phyloP scores from a whole-genome alignment of 1,139 yeast genomes.

The Protomyces inundatus region DNA sequence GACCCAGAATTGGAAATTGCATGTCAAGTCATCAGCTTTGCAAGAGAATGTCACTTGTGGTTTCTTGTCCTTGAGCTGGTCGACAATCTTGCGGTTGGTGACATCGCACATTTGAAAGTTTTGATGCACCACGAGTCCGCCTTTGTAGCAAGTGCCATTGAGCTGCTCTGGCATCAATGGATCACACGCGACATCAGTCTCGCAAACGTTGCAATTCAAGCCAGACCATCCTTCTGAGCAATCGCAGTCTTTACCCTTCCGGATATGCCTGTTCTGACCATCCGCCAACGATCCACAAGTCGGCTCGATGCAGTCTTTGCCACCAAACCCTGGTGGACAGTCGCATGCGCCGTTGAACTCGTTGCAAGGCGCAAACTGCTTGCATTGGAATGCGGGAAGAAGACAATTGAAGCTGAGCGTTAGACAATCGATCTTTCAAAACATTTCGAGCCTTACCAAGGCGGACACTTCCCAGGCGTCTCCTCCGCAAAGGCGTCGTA shows the following conservation, averaged over 20 bases:
- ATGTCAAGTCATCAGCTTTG: conserved; percentile 56
- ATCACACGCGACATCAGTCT: conserved; percentile 67
- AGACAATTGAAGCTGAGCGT: conserved; percentile 73
- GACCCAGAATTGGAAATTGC: conserved; percentile 96
- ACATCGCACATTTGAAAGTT: conserved; percentile 93
- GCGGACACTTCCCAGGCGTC: conserved; percentile 23
- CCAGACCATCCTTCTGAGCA: conserved; percentile 91
- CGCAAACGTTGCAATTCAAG: conserved; percentile 83
- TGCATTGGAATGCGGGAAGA: conserved; percentile 82
- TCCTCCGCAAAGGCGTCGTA: background rate
- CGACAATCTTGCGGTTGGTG: conserved; percentile 68
- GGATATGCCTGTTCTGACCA: conserved; percentile 56
- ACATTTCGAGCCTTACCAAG: conserved; percentile 1
- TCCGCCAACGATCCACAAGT: conserved; percentile 76
- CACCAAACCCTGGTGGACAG: conserved; percentile 89
- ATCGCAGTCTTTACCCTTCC: conserved; percentile 53
- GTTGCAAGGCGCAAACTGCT: conserved; percentile 83
- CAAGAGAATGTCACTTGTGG: conserved; percentile 95
- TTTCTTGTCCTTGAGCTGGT: conserved; percentile 67
- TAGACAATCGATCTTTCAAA: background rate
- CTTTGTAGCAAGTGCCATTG: conserved; percentile 79
- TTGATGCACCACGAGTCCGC: conserved; percentile 77
- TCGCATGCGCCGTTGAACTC: conserved; percentile 85
- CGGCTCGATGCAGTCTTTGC: conserved; percentile 84
- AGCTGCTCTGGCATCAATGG: conserved; percentile 82